Percentiles rank a stretch among this genome's conserved stretches.
Evolutionary conservation across 148 eudicot genomes (phyloP).

Genomic region (Simmondsia chinensis): DNA sequence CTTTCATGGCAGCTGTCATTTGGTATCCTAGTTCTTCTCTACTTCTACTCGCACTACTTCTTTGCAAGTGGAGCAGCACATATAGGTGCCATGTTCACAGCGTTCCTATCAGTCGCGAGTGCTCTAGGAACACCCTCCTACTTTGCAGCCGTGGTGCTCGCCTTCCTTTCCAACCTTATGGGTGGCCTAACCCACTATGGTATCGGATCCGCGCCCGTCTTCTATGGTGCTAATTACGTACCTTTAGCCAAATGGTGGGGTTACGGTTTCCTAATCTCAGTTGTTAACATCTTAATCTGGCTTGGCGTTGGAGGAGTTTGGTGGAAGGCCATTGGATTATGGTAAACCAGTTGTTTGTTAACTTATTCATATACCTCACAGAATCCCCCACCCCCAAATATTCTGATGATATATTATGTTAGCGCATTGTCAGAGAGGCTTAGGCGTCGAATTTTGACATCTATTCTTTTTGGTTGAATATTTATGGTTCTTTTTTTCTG

Average conservation of each 20-base stretch:
- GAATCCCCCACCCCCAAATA: too few relatives aligned
- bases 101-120: constrained; percentile 86
- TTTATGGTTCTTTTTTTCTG: too few relatives aligned
- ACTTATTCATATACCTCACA: too few relatives aligned
- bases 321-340: constrained; percentile 94
- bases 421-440: too few relatives aligned
- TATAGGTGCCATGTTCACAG: constrained; percentile 99
- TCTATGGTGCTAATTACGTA: constrained; percentile 89
- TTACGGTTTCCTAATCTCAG: constrained; percentile 74
- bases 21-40: constrained; percentile 84
- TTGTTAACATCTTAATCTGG: constrained; percentile 86
- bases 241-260: constrained; percentile 98
- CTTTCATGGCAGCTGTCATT: constrained; percentile 95
- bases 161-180: constrained; percentile 92
- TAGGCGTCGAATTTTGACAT: too few relatives aligned
- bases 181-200: constrained; percentile 97
- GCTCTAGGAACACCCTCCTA: constrained; percentile 89
- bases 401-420: too few relatives aligned
- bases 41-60: constrained; percentile 96
- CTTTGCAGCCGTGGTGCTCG: constrained; percentile 78
- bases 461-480: too few relatives aligned
- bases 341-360: constrained; percentile 31
- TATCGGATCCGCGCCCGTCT: constrained; percentile 92
- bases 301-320: constrained; percentile 93
- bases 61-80: constrained; percentile 99